Base-by-base conservation (phyloP, 2,329 filamentous ascomycete genomes). In the Neospermospora avenae region DNA sequence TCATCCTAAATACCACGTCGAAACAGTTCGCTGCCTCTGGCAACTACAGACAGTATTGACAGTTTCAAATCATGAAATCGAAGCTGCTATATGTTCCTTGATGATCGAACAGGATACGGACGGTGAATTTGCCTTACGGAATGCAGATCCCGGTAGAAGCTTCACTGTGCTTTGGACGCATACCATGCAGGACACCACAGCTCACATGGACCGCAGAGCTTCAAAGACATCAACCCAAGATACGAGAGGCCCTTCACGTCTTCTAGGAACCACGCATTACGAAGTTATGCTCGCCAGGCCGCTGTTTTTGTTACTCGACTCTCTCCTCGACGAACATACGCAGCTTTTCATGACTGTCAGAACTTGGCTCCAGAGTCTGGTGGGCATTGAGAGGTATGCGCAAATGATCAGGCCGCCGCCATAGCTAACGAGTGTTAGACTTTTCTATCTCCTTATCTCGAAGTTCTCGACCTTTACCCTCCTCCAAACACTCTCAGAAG, bases 1-100 rank as follows among this genome's bases (percentile, higher is more conserved):
- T 13, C 87, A 88, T 63, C 92, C 93, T 0, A 96, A 96, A 71
- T 96, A 93, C 67, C 95, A 98, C 70, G 93, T 99, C 34, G 96
- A 99, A 76, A 88, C 92, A 18, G 90, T 96, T 8, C 86, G 90
- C 59, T 88, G 86, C 67, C 77, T 99, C 41, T 96, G 95, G 90
- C 86, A 91, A 65, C 77, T 99, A 55, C 92, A 98, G 67, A 84
- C 81, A 24, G 82, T 86, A 0, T 81, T 96, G 13, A 84, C 87
- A 1, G 77, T 81, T 41, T 77, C 81, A 1, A 86, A 87, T 67
- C 86, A 89, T 55, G 84, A 92, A 48, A 87, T 96, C 4, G 93
- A 96, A 73, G 91, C 90, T 24, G 85, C 90, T 0, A 84, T 96
- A 42, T 83, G 86, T 24, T 81, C 83, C 25, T 76, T 93, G 2